Evolutionary conservation across 2,329 filamentous ascomycete genomes (phyloP), one percentile per base, ranked within the genome.

Genomic region (Pyrenochaeta sp.): DNA sequence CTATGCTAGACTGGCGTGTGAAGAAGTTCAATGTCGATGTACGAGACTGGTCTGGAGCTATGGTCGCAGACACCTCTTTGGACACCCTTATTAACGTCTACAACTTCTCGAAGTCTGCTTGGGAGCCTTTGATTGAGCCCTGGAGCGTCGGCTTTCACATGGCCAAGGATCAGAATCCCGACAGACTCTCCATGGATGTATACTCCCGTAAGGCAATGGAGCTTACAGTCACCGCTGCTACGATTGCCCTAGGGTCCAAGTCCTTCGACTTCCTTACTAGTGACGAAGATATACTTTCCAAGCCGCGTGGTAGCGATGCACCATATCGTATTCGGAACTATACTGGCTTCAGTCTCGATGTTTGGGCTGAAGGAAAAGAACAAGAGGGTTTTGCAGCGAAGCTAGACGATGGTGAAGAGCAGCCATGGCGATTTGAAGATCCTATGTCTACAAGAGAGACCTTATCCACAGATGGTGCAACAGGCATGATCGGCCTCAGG

Each of bases 91-190:
- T 96, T 68, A 99, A 98, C 71, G 90, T 99, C 27, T 99, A 97
- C 83, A 99, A 99, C 78, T 99, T 99, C 79, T 95, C 95, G 13
- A 99, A 99, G 77, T 99, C 95, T 0, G 92, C 93, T 3, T 99
- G 95, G 95, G 95, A 99, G 76, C 95, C 95, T 2, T 80, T 99
- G 34, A 88, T 99, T 27, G 95, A 99, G 75, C 96, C 96, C 7
- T 99, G 95, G 95, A 89, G 94, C 65, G 84, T 98, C n/a, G 93
- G 93, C 2, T 88, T 99, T 66, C 92, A 96, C 62, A 87, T 98
- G 75, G 88, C 91, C 0, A 93, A 90, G 68, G 89, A 95, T 56
- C 84, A 88, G 27, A 85, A 87, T 42, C 91, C 90, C 0, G 91
- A 94, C 37, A 83, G 91, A 50, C 81, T 97, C 58, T 91, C 92